Conservation (phyloP, 1,284 basidiomycete species). For the Apiotrichum akiyoshidainum region DNA sequence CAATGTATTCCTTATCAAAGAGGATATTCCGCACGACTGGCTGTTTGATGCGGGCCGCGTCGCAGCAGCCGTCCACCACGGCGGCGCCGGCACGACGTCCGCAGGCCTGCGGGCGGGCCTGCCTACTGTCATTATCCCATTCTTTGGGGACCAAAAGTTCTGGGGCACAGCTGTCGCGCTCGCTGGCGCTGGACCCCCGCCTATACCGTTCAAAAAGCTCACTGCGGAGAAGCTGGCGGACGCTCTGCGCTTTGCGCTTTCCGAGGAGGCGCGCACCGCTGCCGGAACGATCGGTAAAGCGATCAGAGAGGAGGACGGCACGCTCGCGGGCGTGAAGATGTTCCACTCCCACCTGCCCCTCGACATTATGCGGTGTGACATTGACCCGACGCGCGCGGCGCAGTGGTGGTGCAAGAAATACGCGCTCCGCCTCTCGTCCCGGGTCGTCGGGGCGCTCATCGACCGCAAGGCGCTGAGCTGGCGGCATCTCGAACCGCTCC, state of each 20-base stretch:
- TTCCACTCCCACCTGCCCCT: slow-evolving; percentile 63
- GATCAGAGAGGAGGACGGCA: slow-evolving; percentile 60
- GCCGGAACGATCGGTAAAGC: slow-evolving; percentile 57
- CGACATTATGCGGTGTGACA: slow-evolving; percentile 61
- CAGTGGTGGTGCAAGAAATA: slow-evolving; percentile 61
- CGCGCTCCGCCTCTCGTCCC: slow-evolving; percentile 56
- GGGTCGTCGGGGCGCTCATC: slow-evolving; percentile 57
- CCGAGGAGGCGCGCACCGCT: slow-evolving; percentile 54
- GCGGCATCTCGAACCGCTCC: slow-evolving; percentile 55
- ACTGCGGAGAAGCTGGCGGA: slow-evolving; percentile 56
- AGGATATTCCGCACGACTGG: slow-evolving; percentile 67
- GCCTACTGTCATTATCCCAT: slow-evolving; percentile 65
- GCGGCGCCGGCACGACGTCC: slow-evolving; percentile 64
- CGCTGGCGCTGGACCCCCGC: slow-evolving; percentile 62
- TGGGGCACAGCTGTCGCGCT: slow-evolving; percentile 61
- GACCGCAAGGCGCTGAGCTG: slow-evolving; percentile 55
- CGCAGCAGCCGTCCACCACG: slow-evolving; percentile 66
- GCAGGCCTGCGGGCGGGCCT: slow-evolving; percentile 62
- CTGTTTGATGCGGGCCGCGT: slow-evolving; percentile 60
- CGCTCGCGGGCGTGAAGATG: slow-evolving; percentile 56
- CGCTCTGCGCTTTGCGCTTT: slow-evolving; percentile 57
- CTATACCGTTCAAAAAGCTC: slow-evolving; percentile 59
- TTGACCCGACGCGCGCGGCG: slow-evolving; percentile 56
- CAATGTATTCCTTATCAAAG: slow-evolving; percentile 59
- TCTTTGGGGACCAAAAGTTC: slow-evolving; percentile 65